These are phyloP conservation scores for Epichloe brachyelytri DNA, from an alignment of 2,329 filamentous ascomycete species.

Conservation along the genomic window DNA sequence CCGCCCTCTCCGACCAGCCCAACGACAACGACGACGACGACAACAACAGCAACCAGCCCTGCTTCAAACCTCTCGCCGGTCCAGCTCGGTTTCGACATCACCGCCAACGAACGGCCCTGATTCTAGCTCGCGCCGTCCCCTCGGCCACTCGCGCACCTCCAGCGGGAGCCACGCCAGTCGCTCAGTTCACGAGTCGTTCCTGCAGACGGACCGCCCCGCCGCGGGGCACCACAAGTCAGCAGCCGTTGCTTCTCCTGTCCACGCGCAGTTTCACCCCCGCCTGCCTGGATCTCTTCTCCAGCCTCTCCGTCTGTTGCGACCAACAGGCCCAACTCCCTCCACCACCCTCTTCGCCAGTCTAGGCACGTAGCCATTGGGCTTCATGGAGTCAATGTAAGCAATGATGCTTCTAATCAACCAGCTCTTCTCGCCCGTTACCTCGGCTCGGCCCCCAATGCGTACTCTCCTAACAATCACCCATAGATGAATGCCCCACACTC, in stretches of 20 bases:
- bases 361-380: conserved; percentile 3
- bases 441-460: background rate
- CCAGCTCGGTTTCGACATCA: background rate
- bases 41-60: background rate
- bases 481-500: conserved; percentile 23
- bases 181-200: conserved; percentile 12
- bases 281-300: background rate
- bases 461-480: conserved; percentile 12
- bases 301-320: background rate
- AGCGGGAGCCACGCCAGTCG: conserved; percentile 3
- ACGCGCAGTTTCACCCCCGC: background rate
- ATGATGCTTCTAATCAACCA: background rate
- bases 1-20: conserved; percentile 2
- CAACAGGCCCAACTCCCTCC: conserved; percentile 2
- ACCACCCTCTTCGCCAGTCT: conserved; percentile 1
- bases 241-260: conserved; percentile 1
- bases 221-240: conserved; percentile 9
- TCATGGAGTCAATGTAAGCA: conserved; percentile 7
- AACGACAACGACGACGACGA: conserved; percentile 6
- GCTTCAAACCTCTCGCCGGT: background rate
- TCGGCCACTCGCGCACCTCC: too few species aligned
- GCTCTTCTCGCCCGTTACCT: background rate
- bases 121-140: background rate
- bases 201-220: conserved; percentile 17
- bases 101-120: conserved; percentile 1